Percentiles rank a stretch among this genome's conserved stretches.
These are phyloP conservation scores for Phytophthora parvispora DNA, from an alignment of 352 stramenopile genomes.

Conservation along the genomic window DNA sequence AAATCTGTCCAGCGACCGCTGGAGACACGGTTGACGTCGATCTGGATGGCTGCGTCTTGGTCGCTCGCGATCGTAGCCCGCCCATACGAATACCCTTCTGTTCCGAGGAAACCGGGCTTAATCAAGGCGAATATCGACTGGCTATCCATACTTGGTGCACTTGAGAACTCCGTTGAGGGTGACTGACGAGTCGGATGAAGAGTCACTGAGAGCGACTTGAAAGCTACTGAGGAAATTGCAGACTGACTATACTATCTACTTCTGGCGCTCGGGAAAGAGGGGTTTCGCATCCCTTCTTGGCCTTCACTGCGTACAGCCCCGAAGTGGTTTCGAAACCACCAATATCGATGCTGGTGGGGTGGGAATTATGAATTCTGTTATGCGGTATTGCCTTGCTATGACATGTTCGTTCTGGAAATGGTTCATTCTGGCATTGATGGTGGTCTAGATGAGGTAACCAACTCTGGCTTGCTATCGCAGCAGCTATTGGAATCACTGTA, in stretches of 20 bases:
- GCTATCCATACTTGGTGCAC: not conserved
- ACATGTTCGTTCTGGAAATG: constrained; percentile 29
- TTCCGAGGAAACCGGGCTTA: not conserved
- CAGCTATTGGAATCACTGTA: constrained; percentile 14
- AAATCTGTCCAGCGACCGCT: not conserved
- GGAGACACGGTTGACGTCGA: not conserved
- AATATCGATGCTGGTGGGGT: no score
- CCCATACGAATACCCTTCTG: not conserved
- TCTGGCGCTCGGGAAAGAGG: no score
- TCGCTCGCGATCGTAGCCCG: not conserved
- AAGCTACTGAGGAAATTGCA: no score
- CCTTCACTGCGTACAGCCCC: no score
- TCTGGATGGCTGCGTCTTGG: not conserved
- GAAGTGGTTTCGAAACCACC: no score
- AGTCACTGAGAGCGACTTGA: no score
- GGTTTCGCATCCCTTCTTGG: no score
- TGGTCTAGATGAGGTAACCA: constrained; percentile 16
- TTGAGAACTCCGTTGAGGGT: no score
- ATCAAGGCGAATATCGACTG: not conserved
- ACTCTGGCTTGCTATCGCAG: not conserved
- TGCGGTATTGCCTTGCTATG: constrained; percentile 16
- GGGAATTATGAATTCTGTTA: no score
- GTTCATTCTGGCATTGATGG: constrained; percentile 21
- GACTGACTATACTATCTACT: no score
- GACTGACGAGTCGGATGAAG: no score